These are phyloP conservation scores for Xanthoceras sorbifolium DNA, from an alignment of 345 rosid genomes.

Conservation along the genomic window DNA sequence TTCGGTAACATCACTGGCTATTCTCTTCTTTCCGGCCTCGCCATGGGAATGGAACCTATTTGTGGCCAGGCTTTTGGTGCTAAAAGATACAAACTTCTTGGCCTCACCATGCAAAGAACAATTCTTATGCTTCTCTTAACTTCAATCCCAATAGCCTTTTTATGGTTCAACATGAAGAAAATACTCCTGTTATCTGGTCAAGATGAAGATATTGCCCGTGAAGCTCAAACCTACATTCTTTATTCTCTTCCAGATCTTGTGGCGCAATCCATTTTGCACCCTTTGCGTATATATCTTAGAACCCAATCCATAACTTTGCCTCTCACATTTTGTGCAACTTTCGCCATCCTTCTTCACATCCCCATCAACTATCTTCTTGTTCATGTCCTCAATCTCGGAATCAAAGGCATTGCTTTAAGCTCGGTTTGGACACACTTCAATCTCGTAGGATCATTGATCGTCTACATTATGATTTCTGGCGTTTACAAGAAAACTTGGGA, in stretches of 20 bases:
- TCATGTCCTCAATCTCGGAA: slow-evolving; percentile 55
- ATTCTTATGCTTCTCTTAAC: slow-evolving; percentile 59
- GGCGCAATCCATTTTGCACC: slow-evolving; percentile 69
- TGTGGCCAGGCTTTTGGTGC: slow-evolving; percentile 95
- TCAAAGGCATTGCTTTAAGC: slow-evolving; percentile 71
- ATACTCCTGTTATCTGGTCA: slow-evolving; percentile 69
- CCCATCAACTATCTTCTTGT: slow-evolving; percentile 70
- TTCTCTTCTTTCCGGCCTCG: slow-evolving; percentile 82
- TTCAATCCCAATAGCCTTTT: slow-evolving; percentile 60
- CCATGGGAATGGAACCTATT: slow-evolving; percentile 92
- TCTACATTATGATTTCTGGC: slow-evolving; percentile 57
- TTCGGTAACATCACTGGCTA: slow-evolving; percentile 94
- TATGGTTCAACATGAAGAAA: slow-evolving; percentile 73
- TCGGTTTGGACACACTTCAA: slow-evolving; percentile 73
- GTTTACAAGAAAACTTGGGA: slow-evolving; percentile 67
- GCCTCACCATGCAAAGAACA: slow-evolving; percentile 69
- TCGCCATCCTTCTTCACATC: slow-evolving; percentile 66
- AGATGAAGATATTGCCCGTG: slow-evolving; percentile 51
- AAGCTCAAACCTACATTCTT: slow-evolving; percentile 67
- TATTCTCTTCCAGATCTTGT: slow-evolving; percentile 81
- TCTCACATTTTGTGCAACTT: slow-evolving; percentile 57
- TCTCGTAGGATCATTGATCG: slow-evolving; percentile 54
- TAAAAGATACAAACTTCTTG: slow-evolving; percentile 63
- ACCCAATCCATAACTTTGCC: slow-evolving; percentile 76
- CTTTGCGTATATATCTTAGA: slow-evolving; percentile 75